A percentile compares a stretch with the other conserved stretches of the same genome.
phyloP scores from a whole-genome alignment of 805 yeast species.

The Schwanniomyces occidentalis region DNA sequence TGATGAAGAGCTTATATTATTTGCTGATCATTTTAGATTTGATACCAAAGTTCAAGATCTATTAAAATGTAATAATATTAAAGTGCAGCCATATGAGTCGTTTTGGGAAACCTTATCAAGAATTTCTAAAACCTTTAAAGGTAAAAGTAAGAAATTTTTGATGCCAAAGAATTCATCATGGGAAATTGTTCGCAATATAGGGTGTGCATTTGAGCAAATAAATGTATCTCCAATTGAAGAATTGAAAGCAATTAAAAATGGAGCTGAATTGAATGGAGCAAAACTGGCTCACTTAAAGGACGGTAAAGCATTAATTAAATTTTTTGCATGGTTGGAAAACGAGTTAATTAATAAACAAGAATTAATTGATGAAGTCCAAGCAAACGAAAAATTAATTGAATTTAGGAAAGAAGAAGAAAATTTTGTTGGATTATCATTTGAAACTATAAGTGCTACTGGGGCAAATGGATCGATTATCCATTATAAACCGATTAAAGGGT shows the following conservation, averaged over 20 bases:
- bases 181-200: slow-evolving; percentile 38
- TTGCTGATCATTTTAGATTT: slow-evolving; percentile 44
- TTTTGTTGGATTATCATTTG: slow-evolving; percentile 67
- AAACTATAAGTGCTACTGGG: slow-evolving; percentile 74
- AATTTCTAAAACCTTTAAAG: slow-evolving; percentile 35
- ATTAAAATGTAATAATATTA: slow-evolving; percentile 25
- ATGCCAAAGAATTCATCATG: slow-evolving; percentile 37
- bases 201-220: slow-evolving; percentile 28
- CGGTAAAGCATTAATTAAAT: slow-evolving; percentile 54
- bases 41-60: slow-evolving; percentile 24
- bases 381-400: slow-evolving; percentile 48
- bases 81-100: slow-evolving; percentile 41
- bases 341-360: slow-evolving; percentile 44
- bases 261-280: slow-evolving; percentile 51
- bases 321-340: slow-evolving; percentile 60
- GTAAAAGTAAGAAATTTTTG: slow-evolving; percentile 29
- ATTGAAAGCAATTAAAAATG: slow-evolving; percentile 54
- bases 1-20: slow-evolving; percentile 34
- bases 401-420: slow-evolving; percentile 43
- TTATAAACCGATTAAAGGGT: slow-evolving; percentile 55
- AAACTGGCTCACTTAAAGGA: slow-evolving; percentile 56
- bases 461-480: slow-evolving; percentile 78
- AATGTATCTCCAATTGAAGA: slow-evolving; percentile 44
- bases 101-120: slow-evolving; percentile 46
- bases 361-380: slow-evolving; percentile 58